phyloP scores from a whole-genome alignment of 345 rosid genomes.

The Euphorbia pulcherrima region DNA sequence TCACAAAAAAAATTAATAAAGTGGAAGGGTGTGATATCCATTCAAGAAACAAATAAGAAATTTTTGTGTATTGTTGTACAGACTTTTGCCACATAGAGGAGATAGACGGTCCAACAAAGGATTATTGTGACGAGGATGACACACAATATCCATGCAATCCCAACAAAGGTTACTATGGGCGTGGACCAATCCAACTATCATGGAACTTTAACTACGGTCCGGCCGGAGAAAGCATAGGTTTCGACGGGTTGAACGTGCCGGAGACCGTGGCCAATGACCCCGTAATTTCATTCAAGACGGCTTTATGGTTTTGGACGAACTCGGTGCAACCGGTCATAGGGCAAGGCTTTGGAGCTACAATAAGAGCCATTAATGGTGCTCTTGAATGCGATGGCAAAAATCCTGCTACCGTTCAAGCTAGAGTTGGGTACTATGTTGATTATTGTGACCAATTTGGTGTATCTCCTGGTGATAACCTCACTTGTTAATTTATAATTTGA shows the following conservation, averaged over 20 bases:
- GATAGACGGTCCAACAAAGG: slow-evolving; percentile 41
- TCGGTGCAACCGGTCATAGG: slow-evolving; percentile 29
- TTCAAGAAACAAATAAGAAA: too few species aligned
- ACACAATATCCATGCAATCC: slow-evolving; percentile 55
- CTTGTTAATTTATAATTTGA: too few species aligned
- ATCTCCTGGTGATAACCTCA: slow-evolving; percentile 38
- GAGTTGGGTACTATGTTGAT: slow-evolving; percentile 34
- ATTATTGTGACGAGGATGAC: slow-evolving; percentile 41
- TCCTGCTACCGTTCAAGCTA: slow-evolving; percentile 28
- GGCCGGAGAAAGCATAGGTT: slow-evolving; percentile 34
- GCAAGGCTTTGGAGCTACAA: slow-evolving; percentile 54
- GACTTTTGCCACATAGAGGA: slow-evolving; percentile 69
- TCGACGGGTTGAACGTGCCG: slow-evolving; percentile 38
- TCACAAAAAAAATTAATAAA: too few species aligned
- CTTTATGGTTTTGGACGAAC: slow-evolving; percentile 49
- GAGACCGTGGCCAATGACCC: slow-evolving; percentile 42
- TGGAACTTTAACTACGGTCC: slow-evolving; percentile 53
- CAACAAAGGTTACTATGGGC: slow-evolving; percentile 38
- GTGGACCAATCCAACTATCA: slow-evolving; percentile 51
- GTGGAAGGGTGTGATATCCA: too few species aligned
- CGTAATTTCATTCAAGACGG: slow-evolving; percentile 37
- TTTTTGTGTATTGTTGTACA: slow-evolving; percentile 16
- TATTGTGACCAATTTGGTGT: slow-evolving; percentile 45
- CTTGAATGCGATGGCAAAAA: slow-evolving; percentile 40
- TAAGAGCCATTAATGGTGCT: slow-evolving; percentile 40